Percentiles rank a stretch among this genome's conserved stretches.
Conservation (phyloP, 257 asterid genomes). For the Echites panduratus region DNA sequence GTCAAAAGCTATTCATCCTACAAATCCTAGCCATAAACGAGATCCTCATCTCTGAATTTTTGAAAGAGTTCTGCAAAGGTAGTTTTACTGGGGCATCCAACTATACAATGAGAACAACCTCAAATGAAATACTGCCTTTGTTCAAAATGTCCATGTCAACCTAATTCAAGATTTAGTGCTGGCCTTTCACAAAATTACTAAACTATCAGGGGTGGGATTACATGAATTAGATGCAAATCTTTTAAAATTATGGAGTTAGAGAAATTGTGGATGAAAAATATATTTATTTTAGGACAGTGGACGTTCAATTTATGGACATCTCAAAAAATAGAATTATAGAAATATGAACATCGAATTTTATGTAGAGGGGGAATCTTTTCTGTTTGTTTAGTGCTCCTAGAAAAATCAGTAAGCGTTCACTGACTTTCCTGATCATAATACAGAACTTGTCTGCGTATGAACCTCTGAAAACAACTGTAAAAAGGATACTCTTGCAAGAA, state of each 20-base stretch:
- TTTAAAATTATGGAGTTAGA: no score
- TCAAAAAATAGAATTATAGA: no score
- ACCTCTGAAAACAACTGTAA: constrained; percentile 73
- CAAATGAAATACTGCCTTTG: no score
- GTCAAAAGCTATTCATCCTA: not conserved
- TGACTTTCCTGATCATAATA: constrained; percentile 14
- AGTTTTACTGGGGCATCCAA: not conserved
- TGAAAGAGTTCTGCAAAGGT: not conserved
- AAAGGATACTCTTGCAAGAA: constrained; percentile 55
- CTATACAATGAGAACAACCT: not conserved
- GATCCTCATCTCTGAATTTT: not conserved
- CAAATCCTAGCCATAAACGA: not conserved
- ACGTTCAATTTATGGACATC: no score
- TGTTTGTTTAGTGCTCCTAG: not conserved
- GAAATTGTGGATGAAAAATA: not conserved
- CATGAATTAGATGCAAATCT: no score
- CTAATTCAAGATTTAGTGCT: no score
- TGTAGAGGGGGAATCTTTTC: not conserved
- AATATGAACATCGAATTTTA: no score
- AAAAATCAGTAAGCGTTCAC: not conserved
- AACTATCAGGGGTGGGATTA: no score
- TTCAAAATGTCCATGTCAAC: no score
- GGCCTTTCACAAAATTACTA: no score
- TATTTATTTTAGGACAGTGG: no score
- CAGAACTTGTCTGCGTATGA: constrained; percentile 74